Percentiles rank a stretch among this genome's conserved stretches.
Conservation (phyloP, 768 basidiomycete species). For the Podaxis sp. region DNA sequence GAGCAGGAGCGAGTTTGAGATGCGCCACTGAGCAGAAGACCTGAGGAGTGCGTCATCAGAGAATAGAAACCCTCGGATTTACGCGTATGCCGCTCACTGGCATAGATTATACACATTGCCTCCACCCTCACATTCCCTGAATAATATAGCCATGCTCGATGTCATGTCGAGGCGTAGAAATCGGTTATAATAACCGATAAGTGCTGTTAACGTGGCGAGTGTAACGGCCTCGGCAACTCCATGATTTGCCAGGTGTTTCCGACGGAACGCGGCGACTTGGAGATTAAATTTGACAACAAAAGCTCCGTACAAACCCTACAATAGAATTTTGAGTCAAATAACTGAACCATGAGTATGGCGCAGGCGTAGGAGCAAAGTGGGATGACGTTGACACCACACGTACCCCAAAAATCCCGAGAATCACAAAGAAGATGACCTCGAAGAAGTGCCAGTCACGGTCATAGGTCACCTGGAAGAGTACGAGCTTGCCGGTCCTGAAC, state of each 20-base stretch:
- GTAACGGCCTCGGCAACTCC: conserved; percentile 87
- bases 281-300: conserved; percentile 97
- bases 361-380: neutral
- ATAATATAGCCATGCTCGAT: conserved; percentile 89
- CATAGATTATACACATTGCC: conserved; percentile 86
- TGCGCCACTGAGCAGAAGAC: conserved; percentile 87
- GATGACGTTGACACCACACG: conserved; percentile 17
- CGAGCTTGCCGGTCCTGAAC: conserved; percentile 95
- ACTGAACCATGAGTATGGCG: neutral
- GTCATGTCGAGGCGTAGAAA: conserved; percentile 98
- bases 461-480: conserved; percentile 97
- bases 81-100: conserved; percentile 61
- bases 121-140: conserved; percentile 93
- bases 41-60: conserved; percentile 43
- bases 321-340: conserved; percentile 10
- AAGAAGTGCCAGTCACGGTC: conserved; percentile 99
- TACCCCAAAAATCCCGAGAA: conserved; percentile 95
- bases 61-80: neutral
- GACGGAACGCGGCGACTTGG: conserved; percentile 90
- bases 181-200: conserved; percentile 91
- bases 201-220: conserved; percentile 83
- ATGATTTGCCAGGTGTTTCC: conserved; percentile 81
- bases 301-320: conserved; percentile 92
- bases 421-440: conserved; percentile 93
- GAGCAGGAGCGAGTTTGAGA: conserved; percentile 87